Conservation (phyloP, 805 yeast species). For the Isabelozyma rhagii region DNA sequence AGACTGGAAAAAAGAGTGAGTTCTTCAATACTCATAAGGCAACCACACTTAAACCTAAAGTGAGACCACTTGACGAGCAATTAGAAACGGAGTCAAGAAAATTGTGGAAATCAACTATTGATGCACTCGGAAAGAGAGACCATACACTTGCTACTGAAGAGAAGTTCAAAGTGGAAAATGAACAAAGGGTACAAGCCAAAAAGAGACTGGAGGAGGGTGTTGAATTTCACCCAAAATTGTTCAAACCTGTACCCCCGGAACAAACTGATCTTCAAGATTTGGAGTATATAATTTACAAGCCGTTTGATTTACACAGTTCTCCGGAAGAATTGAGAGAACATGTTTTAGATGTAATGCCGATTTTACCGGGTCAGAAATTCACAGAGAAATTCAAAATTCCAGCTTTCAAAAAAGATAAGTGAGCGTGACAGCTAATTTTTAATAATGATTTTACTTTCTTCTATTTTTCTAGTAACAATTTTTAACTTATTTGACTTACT, state of each 20-base stretch:
- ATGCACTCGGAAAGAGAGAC: conserved; percentile 75
- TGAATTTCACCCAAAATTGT: conserved; percentile 77
- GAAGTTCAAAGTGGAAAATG: conserved; percentile 80
- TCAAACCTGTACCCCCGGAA: conserved; percentile 30
- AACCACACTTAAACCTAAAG: conserved; percentile 56
- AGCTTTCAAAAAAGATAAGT: conserved; percentile 49
- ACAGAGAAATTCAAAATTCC: conserved; percentile 65
- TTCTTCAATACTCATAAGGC: conserved; percentile 48
- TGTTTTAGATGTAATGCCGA: conserved; percentile 67
- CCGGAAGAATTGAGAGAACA: conserved; percentile 54
- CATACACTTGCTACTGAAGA: conserved; percentile 86
- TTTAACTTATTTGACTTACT: no score
- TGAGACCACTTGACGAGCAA: conserved; percentile 78
- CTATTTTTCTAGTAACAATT: no score
- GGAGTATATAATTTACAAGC: conserved; percentile 63
- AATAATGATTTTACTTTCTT: no score
- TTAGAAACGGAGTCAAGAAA: conserved; percentile 76
- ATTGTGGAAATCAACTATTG: conserved; percentile 79
- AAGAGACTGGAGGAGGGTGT: conserved; percentile 74
- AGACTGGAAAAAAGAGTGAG: conserved; percentile 44
- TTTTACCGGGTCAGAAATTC: conserved; percentile 77
- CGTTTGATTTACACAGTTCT: conserved; percentile 47
- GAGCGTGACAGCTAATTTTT: neutral
- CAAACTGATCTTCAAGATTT: conserved; percentile 35
- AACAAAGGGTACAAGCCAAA: conserved; percentile 75